Evolutionary conservation across 2,329 filamentous ascomycete genomes (phyloP).

Genomic region (Hypocreales sp.): DNA sequence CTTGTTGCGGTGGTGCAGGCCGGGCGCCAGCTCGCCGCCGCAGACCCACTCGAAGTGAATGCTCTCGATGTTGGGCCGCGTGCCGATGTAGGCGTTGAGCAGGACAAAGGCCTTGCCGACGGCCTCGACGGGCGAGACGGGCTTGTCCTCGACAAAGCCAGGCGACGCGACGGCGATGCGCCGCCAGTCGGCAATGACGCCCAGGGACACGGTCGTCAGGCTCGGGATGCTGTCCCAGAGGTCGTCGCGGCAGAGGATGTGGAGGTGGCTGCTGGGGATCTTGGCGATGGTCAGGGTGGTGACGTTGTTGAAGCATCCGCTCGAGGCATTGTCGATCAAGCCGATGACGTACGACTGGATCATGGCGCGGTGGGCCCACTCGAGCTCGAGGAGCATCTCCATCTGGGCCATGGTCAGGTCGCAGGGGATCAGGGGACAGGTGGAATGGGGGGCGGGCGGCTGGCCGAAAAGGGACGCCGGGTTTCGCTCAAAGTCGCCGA

Average conservation of each 20-base stretch:
- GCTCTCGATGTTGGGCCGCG: slow-evolving; percentile 32
- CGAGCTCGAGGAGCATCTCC: slow-evolving; percentile 52
- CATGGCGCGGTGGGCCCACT: slow-evolving; percentile 54
- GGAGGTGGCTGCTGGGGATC: slow-evolving; percentile 45
- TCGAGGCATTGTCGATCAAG: slow-evolving; percentile 39
- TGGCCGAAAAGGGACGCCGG: no score
- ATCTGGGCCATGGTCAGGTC: slow-evolving; percentile 46
- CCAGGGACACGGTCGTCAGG: slow-evolving; percentile 38
- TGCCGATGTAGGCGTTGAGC: slow-evolving; percentile 32
- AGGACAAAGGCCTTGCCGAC: slow-evolving; percentile 34
- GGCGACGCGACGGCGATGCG: slow-evolving; percentile 35
- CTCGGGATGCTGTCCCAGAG: slow-evolving; percentile 46
- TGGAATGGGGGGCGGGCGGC: background rate
- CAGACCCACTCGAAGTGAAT: slow-evolving; percentile 52
- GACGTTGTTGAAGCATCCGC: slow-evolving; percentile 33
- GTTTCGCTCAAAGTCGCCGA: background rate
- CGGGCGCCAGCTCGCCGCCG: slow-evolving; percentile 51
- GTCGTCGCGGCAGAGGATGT: slow-evolving; percentile 35
- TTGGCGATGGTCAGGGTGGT: slow-evolving; percentile 47
- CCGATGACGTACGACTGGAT: slow-evolving; percentile 52
- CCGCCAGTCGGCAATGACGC: slow-evolving; percentile 53
- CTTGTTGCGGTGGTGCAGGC: slow-evolving; percentile 44
- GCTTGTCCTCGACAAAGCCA: slow-evolving; percentile 30
- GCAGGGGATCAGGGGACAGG: slow-evolving; percentile 30
- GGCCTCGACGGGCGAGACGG: slow-evolving; percentile 34